Conservation (phyloP, 306 rosid species). For the Citrullus colocynthis region DNA sequence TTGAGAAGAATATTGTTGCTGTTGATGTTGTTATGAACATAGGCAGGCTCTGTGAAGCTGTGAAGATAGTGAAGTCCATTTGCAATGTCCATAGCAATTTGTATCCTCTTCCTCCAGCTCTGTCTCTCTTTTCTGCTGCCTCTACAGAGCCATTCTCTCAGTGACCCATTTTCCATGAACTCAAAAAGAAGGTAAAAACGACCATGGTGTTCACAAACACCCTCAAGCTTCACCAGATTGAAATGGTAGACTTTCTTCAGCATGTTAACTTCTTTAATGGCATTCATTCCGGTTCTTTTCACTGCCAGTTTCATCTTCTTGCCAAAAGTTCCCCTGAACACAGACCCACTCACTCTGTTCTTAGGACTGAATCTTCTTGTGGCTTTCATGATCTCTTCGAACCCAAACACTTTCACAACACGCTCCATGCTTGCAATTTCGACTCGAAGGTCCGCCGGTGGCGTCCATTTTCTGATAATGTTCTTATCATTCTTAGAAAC, state of each 20-base stretch:
- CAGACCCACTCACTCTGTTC: conserved; percentile 36
- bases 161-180: conserved; percentile 56
- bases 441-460: conserved; percentile 23
- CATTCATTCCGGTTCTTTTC: conserved; percentile 30
- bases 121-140: conserved; percentile 13
- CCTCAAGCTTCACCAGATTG: conserved; percentile 54
- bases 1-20: conserved; percentile 39
- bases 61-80: conserved; percentile 77
- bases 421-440: conserved; percentile 40
- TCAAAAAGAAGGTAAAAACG: conserved; percentile 42
- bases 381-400: conserved; percentile 32
- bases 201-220: conserved; percentile 30
- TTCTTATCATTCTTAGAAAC: not conserved
- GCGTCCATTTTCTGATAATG: not conserved
- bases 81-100: conserved; percentile 67
- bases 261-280: conserved; percentile 42
- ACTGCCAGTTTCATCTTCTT: conserved; percentile 21
- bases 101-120: conserved; percentile 45
- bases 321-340: conserved; percentile 28
- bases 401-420: conserved; percentile 21
- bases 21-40: conserved; percentile 46
- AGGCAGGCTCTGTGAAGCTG: conserved; percentile 54
- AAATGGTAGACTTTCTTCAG: conserved; percentile 49
- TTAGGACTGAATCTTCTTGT: conserved; percentile 37
- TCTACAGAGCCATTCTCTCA: conserved; percentile 49